These are phyloP conservation scores for Tylopilus rubrobrunneus DNA, from an alignment of 768 basidiomycete species.

Conservation along the genomic window DNA sequence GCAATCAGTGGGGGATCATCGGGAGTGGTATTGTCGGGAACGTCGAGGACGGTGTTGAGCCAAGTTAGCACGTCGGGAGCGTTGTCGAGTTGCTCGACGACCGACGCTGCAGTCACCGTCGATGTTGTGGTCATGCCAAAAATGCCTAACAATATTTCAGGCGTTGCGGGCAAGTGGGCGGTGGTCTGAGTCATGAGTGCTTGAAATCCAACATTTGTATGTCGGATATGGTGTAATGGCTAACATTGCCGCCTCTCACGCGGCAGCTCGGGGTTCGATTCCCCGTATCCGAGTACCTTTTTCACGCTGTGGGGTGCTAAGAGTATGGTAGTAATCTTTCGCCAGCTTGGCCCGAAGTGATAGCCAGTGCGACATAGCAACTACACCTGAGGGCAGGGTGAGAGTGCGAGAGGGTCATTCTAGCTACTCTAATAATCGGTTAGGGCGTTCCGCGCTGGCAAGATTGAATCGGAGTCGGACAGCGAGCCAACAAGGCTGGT, in stretches of 20 bases:
- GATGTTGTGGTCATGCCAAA: constrained; percentile 21
- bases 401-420: no score
- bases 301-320: not conserved
- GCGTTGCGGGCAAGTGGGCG: no score
- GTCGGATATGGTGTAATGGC: constrained; percentile 61
- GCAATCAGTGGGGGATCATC: constrained; percentile 27
- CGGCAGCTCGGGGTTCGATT: constrained; percentile 40
- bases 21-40: constrained; percentile 38
- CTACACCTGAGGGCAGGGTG: no score
- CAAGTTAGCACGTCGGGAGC: constrained; percentile 62
- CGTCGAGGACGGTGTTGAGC: constrained; percentile 61
- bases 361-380: no score
- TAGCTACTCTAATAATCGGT: no score
- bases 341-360: no score
- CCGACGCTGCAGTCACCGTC: constrained; percentile 35
- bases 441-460: no score
- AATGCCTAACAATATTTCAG: no score
- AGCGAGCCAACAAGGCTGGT: no score
- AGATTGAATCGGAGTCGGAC: no score
- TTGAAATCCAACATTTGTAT: not conserved
- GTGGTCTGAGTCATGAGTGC: not conserved
- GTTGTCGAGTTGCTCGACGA: constrained; percentile 53
- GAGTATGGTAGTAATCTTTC: no score
- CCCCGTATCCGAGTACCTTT: constrained; percentile 30
- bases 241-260: constrained; percentile 65